phyloP scores from a whole-genome alignment of 2,329 filamentous ascomycete species.

The Ophiostoma tasmaniense region DNA sequence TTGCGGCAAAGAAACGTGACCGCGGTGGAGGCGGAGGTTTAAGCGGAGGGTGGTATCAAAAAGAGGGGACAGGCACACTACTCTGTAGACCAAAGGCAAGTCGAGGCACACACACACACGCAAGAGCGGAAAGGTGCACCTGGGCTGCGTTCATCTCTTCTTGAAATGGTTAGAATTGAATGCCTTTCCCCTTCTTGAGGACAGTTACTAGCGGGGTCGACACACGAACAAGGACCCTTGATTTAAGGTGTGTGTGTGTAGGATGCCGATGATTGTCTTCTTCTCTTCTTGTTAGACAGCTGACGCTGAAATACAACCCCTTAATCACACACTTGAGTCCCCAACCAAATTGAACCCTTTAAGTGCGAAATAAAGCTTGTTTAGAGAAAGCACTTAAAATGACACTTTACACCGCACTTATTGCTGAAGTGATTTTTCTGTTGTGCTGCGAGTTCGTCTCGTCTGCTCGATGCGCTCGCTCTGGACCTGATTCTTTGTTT shows the following conservation, averaged over 20 bases:
- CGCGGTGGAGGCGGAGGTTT: background rate
- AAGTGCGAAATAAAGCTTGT: background rate
- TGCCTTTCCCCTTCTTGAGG: background rate
- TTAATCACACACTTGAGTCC: background rate
- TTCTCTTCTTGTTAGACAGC: background rate
- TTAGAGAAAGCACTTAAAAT: background rate
- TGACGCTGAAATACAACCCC: background rate
- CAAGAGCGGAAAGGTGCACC: background rate
- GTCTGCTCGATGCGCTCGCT: background rate
- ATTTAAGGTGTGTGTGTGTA: background rate
- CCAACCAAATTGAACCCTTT: background rate
- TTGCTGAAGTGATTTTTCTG: background rate
- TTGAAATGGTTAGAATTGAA: background rate
- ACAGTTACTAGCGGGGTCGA: background rate
- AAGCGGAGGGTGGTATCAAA: background rate
- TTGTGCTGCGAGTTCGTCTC: background rate
- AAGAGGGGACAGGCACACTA: background rate
- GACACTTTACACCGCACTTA: background rate
- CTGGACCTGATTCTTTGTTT: background rate
- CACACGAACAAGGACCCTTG: background rate
- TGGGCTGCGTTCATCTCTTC: background rate
- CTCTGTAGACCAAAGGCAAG: background rate
- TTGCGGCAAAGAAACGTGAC: background rate
- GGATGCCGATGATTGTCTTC: background rate
- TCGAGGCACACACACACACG: background rate